Evolutionary conservation across 2,329 filamentous ascomycete genomes (phyloP).

Genomic region (Lizonia empirigonia): DNA sequence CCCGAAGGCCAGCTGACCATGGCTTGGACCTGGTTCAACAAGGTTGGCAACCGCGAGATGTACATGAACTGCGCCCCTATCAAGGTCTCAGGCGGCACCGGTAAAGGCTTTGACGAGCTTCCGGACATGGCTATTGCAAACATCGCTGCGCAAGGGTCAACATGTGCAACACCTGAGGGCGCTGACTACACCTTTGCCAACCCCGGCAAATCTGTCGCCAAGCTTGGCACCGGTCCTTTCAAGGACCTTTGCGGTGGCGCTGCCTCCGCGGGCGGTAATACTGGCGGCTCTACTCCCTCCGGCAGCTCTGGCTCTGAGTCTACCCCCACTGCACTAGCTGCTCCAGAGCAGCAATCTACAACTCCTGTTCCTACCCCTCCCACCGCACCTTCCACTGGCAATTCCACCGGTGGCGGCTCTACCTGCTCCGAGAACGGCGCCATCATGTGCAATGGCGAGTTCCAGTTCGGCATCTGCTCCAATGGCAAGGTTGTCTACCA

Average conservation of each 20-base stretch:
- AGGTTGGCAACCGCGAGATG: conserved; percentile 86
- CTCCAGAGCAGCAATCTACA: conserved; percentile 1
- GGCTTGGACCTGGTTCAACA: conserved; percentile 93
- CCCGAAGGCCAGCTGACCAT: conserved; percentile 75
- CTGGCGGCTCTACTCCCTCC: conserved; percentile 9
- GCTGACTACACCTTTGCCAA: conserved; percentile 62
- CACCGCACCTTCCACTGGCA: neutral
- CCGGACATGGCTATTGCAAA: conserved; percentile 79
- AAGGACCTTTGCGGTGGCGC: conserved; percentile 32
- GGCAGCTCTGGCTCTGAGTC: conserved; percentile 10
- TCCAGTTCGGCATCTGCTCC: conserved; percentile 50
- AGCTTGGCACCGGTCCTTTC: conserved; percentile 32
- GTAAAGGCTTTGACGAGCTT: conserved; percentile 61
- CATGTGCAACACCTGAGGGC: conserved; percentile 60
- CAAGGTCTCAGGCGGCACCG: conserved; percentile 61
- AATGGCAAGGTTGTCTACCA: conserved; percentile 48
- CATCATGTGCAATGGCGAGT: conserved; percentile 46
- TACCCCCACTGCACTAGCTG: conserved; percentile 8
- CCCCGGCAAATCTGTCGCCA: conserved; percentile 62
- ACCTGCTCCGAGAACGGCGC: conserved; percentile 45
- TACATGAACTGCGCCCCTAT: conserved; percentile 95
- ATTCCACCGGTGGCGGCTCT: conserved; percentile 7
- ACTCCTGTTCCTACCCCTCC: conserved; percentile 6
- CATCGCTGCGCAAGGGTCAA: conserved; percentile 47
- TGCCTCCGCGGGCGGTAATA: conserved; percentile 7